Percentiles rank a stretch among this genome's conserved stretches.
Conservation (phyloP, 2,329 filamentous ascomycete genomes). For the Phialophora tarda region DNA sequence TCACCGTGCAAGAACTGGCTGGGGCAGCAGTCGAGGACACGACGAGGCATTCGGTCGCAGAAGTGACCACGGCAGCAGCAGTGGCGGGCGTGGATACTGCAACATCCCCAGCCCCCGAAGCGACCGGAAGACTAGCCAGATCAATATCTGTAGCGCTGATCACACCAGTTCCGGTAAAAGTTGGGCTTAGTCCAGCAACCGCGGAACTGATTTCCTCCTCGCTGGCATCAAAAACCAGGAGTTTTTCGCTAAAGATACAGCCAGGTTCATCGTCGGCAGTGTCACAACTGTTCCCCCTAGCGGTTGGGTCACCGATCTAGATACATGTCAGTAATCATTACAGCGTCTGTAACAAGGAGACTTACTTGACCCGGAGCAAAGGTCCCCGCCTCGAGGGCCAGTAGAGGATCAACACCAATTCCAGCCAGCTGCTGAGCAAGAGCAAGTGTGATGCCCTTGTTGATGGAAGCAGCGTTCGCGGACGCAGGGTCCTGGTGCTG, state of each 20-base stretch:
- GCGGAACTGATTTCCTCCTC: slow-evolving; percentile 59
- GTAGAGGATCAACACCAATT: slow-evolving; percentile 68
- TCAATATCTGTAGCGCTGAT: slow-evolving; percentile 25
- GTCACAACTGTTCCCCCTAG: slow-evolving; percentile 60
- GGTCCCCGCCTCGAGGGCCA: slow-evolving; percentile 66
- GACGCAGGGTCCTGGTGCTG: slow-evolving; percentile 73
- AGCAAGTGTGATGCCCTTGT: slow-evolving; percentile 66
- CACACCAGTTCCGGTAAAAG: slow-evolving; percentile 21
- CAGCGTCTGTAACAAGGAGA: background rate
- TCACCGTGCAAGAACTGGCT: slow-evolving; percentile 22
- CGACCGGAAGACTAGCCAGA: slow-evolving; percentile 11
- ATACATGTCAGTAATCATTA: background rate
- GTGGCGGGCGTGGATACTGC: slow-evolving; percentile 3
- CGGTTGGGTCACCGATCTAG: slow-evolving; percentile 55
- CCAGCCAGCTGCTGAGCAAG: slow-evolving; percentile 65
- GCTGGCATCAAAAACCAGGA: slow-evolving; percentile 61
- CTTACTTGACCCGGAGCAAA: slow-evolving; percentile 63
- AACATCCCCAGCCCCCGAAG: slow-evolving; percentile 9
- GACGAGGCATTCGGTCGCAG: slow-evolving; percentile 11
- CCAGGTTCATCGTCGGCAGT: slow-evolving; percentile 55
- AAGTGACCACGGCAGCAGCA: background rate
- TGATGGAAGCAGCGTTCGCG: slow-evolving; percentile 59
- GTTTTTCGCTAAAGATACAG: slow-evolving; percentile 60
- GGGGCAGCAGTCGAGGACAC: slow-evolving; percentile 5
- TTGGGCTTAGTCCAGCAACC: slow-evolving; percentile 46